A percentile compares a stretch with the other conserved stretches of the same genome.
Evolutionary conservation across 495 filamentous ascomycete species (phyloP).

Genomic region (Acidiella bohemica): DNA sequence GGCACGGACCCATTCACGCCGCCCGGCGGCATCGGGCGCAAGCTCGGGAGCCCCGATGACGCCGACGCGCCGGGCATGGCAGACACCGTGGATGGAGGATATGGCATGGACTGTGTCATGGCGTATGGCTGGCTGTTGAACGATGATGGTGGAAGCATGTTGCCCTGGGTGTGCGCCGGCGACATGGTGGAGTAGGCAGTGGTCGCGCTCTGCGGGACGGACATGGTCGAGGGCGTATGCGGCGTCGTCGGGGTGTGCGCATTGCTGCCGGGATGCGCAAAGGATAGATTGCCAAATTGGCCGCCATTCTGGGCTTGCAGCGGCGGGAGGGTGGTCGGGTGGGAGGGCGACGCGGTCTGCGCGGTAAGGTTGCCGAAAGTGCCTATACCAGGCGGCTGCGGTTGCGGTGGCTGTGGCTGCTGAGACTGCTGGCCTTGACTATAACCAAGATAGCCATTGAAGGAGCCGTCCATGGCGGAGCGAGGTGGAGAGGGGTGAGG

Average conservation of each 20-base stretch:
- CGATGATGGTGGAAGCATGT: conserved; percentile 17
- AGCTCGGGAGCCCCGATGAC: conserved; percentile 32
- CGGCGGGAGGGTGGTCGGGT: conserved; percentile 16
- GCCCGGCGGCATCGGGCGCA: conserved; percentile 31
- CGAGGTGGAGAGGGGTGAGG: conserved; percentile 10
- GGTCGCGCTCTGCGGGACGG: conserved; percentile 6
- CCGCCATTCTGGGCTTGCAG: conserved; percentile 21
- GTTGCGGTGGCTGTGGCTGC: conserved; percentile 4
- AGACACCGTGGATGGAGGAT: conserved; percentile 12
- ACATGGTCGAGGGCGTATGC: conserved; percentile 18
- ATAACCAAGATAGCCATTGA: conserved; percentile 10
- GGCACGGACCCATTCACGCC: conserved; percentile 37
- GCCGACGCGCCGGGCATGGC: conserved; percentile 9
- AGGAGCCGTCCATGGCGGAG: conserved; percentile 16
- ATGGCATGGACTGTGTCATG: conserved; percentile 14
- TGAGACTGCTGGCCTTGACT: conserved; percentile 5
- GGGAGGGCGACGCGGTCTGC: conserved; percentile 8
- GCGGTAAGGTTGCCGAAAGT: conserved; percentile 13
- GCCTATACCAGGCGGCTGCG: conserved; percentile 7
- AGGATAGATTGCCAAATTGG: conserved; percentile 14
- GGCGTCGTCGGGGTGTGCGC: conserved; percentile 22
- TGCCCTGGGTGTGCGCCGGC: conserved; percentile 7
- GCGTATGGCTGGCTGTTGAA: conserved; percentile 14
- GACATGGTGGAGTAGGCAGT: conserved; percentile 15
- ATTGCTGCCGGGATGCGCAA: conserved; percentile 17